Conservation (phyloP, 768 basidiomycete species). For the Neoboletus subvelutipes region DNA sequence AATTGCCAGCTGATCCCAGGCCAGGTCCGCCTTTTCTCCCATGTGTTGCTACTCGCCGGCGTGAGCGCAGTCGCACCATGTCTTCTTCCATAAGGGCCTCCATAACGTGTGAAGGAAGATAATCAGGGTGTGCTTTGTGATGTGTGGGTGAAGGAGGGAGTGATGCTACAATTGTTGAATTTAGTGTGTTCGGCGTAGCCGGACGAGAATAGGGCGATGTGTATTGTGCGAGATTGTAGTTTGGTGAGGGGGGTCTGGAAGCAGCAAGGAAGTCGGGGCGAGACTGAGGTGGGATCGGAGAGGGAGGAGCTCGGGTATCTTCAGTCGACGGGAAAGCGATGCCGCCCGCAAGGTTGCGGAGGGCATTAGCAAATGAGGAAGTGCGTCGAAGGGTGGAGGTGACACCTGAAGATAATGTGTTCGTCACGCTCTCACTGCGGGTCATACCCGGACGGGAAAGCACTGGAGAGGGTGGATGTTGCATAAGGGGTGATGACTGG, state of each 20-base stretch:
- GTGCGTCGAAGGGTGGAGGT: slow-evolving; percentile 72
- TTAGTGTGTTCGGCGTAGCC: slow-evolving; percentile 39
- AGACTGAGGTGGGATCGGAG: slow-evolving; percentile 26
- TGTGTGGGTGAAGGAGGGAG: slow-evolving; percentile 34
- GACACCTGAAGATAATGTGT: slow-evolving; percentile 59
- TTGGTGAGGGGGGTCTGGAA: slow-evolving; percentile 77
- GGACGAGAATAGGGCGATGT: slow-evolving; percentile 71
- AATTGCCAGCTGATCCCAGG: slow-evolving; percentile 38
- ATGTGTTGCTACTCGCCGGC: slow-evolving; percentile 47
- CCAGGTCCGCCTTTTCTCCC: slow-evolving; percentile 42
- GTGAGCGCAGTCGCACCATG: slow-evolving; percentile 83
- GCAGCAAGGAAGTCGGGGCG: slow-evolving; percentile 35
- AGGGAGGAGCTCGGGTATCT: slow-evolving; percentile 45
- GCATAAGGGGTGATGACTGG: slow-evolving; percentile 47
- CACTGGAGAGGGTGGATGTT: slow-evolving; percentile 47
- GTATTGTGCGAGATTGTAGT: slow-evolving; percentile 74
- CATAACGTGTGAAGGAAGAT: slow-evolving; percentile 76
- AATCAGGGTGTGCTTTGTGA: slow-evolving; percentile 46
- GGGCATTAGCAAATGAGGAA: slow-evolving; percentile 75
- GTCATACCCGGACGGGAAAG: slow-evolving; percentile 47
- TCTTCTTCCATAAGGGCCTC: slow-evolving; percentile 92
- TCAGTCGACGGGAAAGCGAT: slow-evolving; percentile 69
- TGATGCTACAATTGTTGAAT: slow-evolving; percentile 23
- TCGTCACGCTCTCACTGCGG: slow-evolving; percentile 63
- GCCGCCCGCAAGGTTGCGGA: slow-evolving; percentile 66